Base-by-base conservation (phyloP, 331 rosid species). In the Ulmus americana region DNA sequence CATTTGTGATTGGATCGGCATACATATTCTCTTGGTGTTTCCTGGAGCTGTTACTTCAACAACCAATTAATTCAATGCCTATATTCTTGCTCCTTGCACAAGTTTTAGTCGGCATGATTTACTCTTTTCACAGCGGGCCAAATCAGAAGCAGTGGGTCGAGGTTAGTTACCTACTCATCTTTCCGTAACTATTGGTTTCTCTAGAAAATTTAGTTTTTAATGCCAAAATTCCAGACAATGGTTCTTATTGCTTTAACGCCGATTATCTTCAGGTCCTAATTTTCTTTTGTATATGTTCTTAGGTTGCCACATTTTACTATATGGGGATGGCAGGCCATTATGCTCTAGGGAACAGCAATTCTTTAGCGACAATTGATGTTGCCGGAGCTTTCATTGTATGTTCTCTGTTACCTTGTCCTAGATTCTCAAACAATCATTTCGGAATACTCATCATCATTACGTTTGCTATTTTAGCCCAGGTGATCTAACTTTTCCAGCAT, bases 281-380 rank as follows among this genome's bases (percentile, higher is more conserved):
- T 10, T 63, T 75, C 45, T 47, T 41, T 59, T 61, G 65, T 76
- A 48, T 43, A 10, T 69, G 67, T 48, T 62, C 70, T 45, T 75
- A 88, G 96, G 74, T 92, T 75, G 73, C 85, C 57, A 74, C 65
- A 15, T 63, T 92, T 64, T 92, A 82, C 94, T 78, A 79, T 73
- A 65, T 88, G 81, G 97, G 97, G 73, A 84, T 79, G 87, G 87
- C 95, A 7, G 96, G 97, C 62, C 96, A 92, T 82, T 92, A 81
- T 80, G 82, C 90, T 60, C 80, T 92, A 65, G 97, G 97, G 68
- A 92, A 92, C 83, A 92, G 94, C 83, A 92, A 92, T 55, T 81
- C 95, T 4, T 80, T 88, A 55, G 96, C 96, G 63, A 88, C 96
- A 55, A 77, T 92, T 57, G 97, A 92, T 75, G 95, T 92, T 59